Evolutionary conservation across 2,329 filamentous ascomycete genomes (phyloP).

Genomic region (Diaporthe australafricana): DNA sequence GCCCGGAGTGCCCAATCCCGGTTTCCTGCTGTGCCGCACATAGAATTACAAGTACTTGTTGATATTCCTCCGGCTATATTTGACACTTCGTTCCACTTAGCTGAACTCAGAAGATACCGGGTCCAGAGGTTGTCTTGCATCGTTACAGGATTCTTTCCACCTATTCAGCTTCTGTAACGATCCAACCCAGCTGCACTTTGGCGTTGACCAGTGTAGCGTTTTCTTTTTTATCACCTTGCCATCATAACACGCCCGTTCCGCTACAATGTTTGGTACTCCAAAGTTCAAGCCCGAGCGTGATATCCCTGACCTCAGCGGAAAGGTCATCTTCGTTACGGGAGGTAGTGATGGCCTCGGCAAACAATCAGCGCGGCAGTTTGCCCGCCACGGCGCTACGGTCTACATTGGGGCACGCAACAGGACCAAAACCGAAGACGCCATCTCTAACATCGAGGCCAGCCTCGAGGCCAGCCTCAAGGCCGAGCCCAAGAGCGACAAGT

Average conservation of each 20-base stretch:
- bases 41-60: neutral
- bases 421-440: slow-evolving; percentile 32
- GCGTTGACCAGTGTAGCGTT: neutral
- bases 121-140: neutral
- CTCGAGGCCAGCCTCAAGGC: too few relatives aligned
- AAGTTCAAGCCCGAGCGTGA: slow-evolving; percentile 39
- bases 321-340: slow-evolving; percentile 26
- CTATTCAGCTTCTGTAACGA: slow-evolving; percentile 6
- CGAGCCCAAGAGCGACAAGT: slow-evolving; percentile 41
- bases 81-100: neutral
- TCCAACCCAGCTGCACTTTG: neutral
- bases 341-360: slow-evolving; percentile 13
- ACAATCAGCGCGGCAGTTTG: neutral
- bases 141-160: neutral
- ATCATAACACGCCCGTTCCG: neutral
- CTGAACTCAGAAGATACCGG: neutral
- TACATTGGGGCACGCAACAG: slow-evolving; percentile 22
- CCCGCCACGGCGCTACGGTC: slow-evolving; percentile 4
- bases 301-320: slow-evolving; percentile 1
- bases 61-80: slow-evolving; percentile 9
- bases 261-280: slow-evolving; percentile 13
- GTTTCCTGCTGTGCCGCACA: neutral
- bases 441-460: slow-evolving; percentile 55
- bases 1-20: slow-evolving; percentile 9
- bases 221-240: neutral